Base-by-base conservation (phyloP, 352 stramenopile species). In the Plasmopara viticola region DNA sequence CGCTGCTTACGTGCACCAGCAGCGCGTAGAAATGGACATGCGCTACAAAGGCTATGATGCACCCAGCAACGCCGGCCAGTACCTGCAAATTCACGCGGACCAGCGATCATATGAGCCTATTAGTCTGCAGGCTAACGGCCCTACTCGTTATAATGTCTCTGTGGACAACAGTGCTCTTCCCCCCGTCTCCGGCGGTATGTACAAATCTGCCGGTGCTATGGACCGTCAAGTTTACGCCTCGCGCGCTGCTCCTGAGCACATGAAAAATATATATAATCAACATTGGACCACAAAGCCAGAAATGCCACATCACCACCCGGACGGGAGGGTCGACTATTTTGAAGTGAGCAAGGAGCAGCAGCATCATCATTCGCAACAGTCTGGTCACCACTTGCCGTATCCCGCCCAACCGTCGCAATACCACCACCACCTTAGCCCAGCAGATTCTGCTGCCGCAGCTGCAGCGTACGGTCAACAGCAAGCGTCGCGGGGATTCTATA, bases 101-200 rank as follows among this genome's bases (percentile, higher is more conserved):
- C 80, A 88, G 56, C 71, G 78, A 28, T 79, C 72, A 25, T 91
- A 91, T 56, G 80, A 91, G 56, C 65, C 72, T 9, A 86, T 91
- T 37, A 72, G 67, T 44, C 65, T 87, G 66, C 57, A 76, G 49
- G 58, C 59, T 18, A 51, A 51, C 0, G 44, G 15, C 7, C 49
- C 53, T 2, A 41, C 66, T 29, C 76, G 78, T 18, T 78, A 90
- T 50, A 84, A 85, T 60, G 56, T 70, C 37, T 34, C 58, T 34
- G 58, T 84, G 47, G 78, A 87, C 50, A 69, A 65, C 31, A 45
- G 62, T 9, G 43, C 62, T 14, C 53, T 82, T 33, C 74, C 74
- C 28, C 65, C 73, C 2, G 64, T 82, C 2, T 84, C 78, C 31
- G 56, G 59, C 14, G 60, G 68, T 48, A 74, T 78, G 49, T 81